Base-by-base conservation (phyloP, 306 rosid species). In the Cicer bijugum region DNA sequence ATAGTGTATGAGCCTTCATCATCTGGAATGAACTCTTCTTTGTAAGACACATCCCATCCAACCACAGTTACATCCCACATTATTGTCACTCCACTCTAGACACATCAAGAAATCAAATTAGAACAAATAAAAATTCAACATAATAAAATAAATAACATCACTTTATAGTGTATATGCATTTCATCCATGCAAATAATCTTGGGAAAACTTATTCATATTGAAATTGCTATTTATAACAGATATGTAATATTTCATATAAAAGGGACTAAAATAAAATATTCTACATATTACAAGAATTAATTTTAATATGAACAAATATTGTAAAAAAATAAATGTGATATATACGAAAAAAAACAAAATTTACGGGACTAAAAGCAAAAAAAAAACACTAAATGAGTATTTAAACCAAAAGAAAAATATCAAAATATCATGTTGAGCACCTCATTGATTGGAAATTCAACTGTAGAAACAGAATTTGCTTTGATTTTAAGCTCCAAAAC, bases 1-100 rank as follows among this genome's bases (percentile, higher is more conserved):
- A 94, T 84, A 19, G 0, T 86, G 83, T 94, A 91, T 15, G 96
- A 91, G 1, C 96, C 87, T 86, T 94, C 99, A 65, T 91, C 99
- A 23, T 91, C 86, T 10, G 97, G 97, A 17, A 94, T 59, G 51
- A 94, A 94, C 84, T 94, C 96, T 77, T 94, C 99, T 79, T 88
- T 94, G 86, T 88, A 94, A 6, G 60, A 6, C 28, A 94, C 97
- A 4, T 91, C 98, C 96, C 97, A 91, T 74, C 99, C 96, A 62
- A 80, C 84, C 78, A 91, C 95, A 4, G 90, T 84, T 9, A 86
- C 75, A 52, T 91, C 99, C 99, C 99, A 94, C 52, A 72, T 86
- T 71, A 94, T 6, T 50, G 99, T 94, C 68, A 84, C 88, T 19
- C 95, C 96, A 50, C 73, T 56, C 96, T 93, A 50, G 5, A 15